These are phyloP conservation scores for Penicillium mononematosum DNA, from an alignment of 495 filamentous ascomycete species.

Conservation along the genomic window DNA sequence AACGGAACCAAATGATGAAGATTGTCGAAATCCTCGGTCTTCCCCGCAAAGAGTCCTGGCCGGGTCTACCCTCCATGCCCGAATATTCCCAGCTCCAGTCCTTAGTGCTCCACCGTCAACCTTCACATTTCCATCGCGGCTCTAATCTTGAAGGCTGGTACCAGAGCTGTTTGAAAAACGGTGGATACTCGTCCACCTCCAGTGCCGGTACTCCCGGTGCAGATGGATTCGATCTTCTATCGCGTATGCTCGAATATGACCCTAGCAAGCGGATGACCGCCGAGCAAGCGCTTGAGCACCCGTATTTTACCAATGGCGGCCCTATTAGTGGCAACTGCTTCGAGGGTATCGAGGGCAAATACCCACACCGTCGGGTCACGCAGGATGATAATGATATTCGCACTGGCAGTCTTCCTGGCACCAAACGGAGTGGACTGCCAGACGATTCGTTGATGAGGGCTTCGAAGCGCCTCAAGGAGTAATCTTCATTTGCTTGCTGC, in stretches of 20 bases:
- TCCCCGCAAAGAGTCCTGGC: conserved; percentile 88
- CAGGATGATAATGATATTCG: conserved; percentile 94
- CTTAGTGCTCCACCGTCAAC: conserved; percentile 50
- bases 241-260: conserved; percentile 85
- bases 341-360: conserved; percentile 79
- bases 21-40: conserved; percentile 94
- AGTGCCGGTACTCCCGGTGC: conserved; percentile 58
- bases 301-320: conserved; percentile 73
- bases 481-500: conserved; percentile 12
- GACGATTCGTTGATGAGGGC: conserved; percentile 70
- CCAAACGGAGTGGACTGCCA: conserved; percentile 83
- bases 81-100: conserved; percentile 76
- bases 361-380: conserved; percentile 85
- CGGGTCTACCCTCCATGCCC: conserved; percentile 72
- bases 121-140: conserved; percentile 41
- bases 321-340: conserved; percentile 80
- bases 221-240: conserved; percentile 78
- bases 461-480: conserved; percentile 47
- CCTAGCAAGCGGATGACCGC: conserved; percentile 86
- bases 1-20: conserved; percentile 97
- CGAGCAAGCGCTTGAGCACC: conserved; percentile 77
- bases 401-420: conserved; percentile 82
- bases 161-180: conserved; percentile 57
- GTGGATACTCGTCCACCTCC: conserved; percentile 52
- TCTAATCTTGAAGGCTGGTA: conserved; percentile 67